phyloP scores from a whole-genome alignment of 2,329 filamentous ascomycete species.

The Fusarium poae region DNA sequence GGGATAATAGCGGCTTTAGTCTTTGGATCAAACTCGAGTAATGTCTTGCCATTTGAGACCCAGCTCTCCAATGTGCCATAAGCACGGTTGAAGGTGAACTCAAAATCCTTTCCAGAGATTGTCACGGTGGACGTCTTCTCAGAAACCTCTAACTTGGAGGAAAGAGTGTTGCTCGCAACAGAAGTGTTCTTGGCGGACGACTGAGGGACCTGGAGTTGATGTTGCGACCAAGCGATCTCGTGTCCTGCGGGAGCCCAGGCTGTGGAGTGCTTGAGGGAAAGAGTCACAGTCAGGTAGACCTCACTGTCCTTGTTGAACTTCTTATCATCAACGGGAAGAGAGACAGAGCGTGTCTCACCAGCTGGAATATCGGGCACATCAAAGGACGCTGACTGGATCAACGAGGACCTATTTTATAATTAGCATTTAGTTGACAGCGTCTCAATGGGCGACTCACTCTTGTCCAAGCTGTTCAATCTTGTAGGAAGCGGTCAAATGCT shows the following conservation, averaged over 20 bases:
- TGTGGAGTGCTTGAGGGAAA: constrained; percentile 58
- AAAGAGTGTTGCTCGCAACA: constrained; percentile 13
- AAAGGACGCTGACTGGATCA: constrained; percentile 55
- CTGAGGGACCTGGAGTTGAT: constrained; percentile 51
- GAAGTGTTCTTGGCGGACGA: background rate
- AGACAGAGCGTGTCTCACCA: constrained; percentile 53
- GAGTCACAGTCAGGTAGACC: constrained; percentile 60
- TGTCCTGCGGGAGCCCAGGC: constrained; percentile 66
- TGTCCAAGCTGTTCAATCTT: constrained; percentile 59
- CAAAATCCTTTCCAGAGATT: constrained; percentile 49
- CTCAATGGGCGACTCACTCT: constrained; percentile 51
- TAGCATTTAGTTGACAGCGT: background rate
- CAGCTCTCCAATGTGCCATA: constrained; percentile 60
- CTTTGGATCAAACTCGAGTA: constrained; percentile 55
- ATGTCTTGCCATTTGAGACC: constrained; percentile 52
- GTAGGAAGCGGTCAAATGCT: constrained; percentile 59
- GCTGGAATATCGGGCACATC: constrained; percentile 58
- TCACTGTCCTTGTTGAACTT: constrained; percentile 53
- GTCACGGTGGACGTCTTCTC: constrained; percentile 16
- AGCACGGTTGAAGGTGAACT: constrained; percentile 60
- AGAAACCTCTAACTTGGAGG: constrained; percentile 43
- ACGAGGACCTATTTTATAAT: constrained; percentile 12
- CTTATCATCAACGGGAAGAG: constrained; percentile 50
- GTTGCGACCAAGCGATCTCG: constrained; percentile 68
- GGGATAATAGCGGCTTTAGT: constrained; percentile 57